Evolutionary conservation across 148 eudicot species (phyloP), one percentile per base, ranked within the genome.

Genomic region (Cornus controversa): DNA sequence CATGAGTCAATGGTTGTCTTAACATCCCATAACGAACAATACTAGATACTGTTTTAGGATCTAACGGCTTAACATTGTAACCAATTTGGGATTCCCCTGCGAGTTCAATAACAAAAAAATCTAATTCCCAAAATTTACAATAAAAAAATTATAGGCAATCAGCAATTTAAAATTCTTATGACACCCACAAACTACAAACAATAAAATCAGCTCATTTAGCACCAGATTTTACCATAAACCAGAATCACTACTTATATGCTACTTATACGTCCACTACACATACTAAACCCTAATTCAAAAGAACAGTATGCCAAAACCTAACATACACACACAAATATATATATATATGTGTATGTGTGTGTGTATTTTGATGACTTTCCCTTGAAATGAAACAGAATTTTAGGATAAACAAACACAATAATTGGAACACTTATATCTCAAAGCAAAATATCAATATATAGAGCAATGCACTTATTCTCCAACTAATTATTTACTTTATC

Each of bases 51-150:
- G 73, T 77, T 72, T 82, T 76, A 47, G 98, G 97, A 83, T 92
- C 88, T 80, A 93, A 72, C 53, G 97, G 95, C 73, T 83, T 92
- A 72, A 93, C 87, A 34, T 85, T 69, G 62, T 85, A 72, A 5
- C 99, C 99, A 82, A 93, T 93, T 86, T 96, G 98, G 60, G 69
- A 96, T n/a, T 96, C 97, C 62, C 99, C 99, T 96, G 91, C 78
- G 88, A 79, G 29, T 31, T 78, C 29, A 65, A 26, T 18, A 75
- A 15, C 18, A 75, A 13, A 66, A n/a, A n/a, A n/a, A n/a, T n/a
- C n/a, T n/a, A n/a, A n/a, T n/a, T n/a, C 10, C 13, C 1, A 18
- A 42, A 5, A 11, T 15, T 13, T 50, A 15, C 0, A 60, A n/a
- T 20, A 6, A 60, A 60, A 18, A 3, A 7, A 40, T 40, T 9